Evolutionary conservation across 2,329 filamentous ascomycete genomes (phyloP).

Genomic region (Zymoseptoria passerinii): DNA sequence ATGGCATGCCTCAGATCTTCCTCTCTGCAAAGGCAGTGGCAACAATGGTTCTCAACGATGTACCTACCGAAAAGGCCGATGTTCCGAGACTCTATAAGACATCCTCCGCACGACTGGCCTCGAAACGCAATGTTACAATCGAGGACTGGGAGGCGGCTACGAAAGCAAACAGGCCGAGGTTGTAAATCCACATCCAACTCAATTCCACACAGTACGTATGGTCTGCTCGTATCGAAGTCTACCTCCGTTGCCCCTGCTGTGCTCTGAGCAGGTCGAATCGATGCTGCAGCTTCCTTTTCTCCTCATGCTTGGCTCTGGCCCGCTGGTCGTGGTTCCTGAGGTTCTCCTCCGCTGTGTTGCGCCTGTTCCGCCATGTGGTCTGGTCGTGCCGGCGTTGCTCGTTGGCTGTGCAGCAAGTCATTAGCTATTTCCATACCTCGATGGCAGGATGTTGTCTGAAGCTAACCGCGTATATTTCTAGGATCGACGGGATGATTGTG

Average conservation of each 20-base stretch:
- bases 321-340: background rate
- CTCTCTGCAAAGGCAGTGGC: conserved; percentile 16
- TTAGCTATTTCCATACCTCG: background rate
- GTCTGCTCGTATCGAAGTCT: background rate
- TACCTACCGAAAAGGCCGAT: conserved; percentile 10
- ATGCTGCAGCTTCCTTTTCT: background rate
- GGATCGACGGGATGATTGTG: background rate
- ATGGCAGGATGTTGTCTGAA: background rate
- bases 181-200: conserved; percentile 1
- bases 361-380: background rate
- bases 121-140: conserved; percentile 10
- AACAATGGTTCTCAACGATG: conserved; percentile 9
- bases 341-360: background rate
- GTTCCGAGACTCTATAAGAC: conserved; percentile 15
- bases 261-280: background rate
- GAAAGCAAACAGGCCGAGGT: conserved; percentile 8
- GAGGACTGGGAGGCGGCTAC: conserved; percentile 10
- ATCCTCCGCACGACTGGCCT: conserved; percentile 10
- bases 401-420: background rate
- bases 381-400: background rate
- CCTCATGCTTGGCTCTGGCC: background rate
- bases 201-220: background rate
- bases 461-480: background rate
- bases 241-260: background rate
- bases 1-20: conserved; percentile 20